Base-by-base conservation (phyloP, 768 basidiomycete species). In the Boletus eberwhitei region DNA sequence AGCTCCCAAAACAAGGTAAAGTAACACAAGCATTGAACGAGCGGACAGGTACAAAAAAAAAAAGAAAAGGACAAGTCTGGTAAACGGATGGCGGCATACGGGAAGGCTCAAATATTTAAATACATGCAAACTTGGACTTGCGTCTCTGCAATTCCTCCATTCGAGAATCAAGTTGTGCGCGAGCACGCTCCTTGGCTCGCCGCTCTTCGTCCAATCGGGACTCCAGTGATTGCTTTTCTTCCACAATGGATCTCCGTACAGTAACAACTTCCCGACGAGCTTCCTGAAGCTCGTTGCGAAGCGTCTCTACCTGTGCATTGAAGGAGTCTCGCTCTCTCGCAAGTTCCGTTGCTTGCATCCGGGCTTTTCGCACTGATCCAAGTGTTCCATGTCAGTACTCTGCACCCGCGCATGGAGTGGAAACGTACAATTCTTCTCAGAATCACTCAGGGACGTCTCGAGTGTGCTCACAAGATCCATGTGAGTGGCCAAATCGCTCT, bases 121-220 rank as follows among this genome's bases (percentile, higher is more conserved):
- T 80, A 73, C 91, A 93, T 50, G 87, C 88, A 72, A 93, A 96
- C 75, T 95, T 96, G 59, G 90, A 93, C 77, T 93, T 94, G 56
- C 90, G 87, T 74, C 81, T 82, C 57, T 80, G 76, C 39, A 93
- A 75, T 64, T 94, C 93, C 52, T 92, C 90, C 86, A 93, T 87
- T 59, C 93, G 85, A 17, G 81, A 79, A 68, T 95, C 93, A 29
- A 95, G 82, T 71, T 93, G 92, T 57, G 87, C 86, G 48, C 91
- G 85, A 48, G 85, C 88, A 24, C 91, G 87, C 71, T 95, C 93
- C 73, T 92, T 93, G n/a, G 83, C 87, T 64, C 80, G 82, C 49
- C 92, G 84, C 71, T 95, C 92, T 68, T 95, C 91, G 64, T 91
- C 89, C 26, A 94, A 76, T 41, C 85, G 81, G 60, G 84, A 82